Percentiles rank a stretch among this genome's conserved stretches.
Conservation (phyloP, 768 basidiomycete species). For the Termitomyces sp. region DNA sequence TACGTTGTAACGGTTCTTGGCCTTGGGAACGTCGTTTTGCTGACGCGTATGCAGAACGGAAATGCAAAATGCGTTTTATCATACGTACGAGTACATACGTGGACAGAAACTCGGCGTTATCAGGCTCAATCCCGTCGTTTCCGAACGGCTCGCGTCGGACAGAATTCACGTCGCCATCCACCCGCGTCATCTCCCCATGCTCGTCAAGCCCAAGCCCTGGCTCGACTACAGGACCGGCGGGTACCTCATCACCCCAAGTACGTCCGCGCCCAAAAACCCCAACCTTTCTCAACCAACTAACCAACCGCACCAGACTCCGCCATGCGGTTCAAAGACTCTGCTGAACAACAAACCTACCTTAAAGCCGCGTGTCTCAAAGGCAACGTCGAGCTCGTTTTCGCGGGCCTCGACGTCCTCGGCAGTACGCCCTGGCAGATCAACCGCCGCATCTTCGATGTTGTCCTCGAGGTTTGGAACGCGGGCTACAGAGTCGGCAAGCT, state of each 20-base stretch:
- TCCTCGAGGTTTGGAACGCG: conserved; percentile 80
- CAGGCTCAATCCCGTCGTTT: conserved; percentile 75
- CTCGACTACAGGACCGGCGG: conserved; percentile 69
- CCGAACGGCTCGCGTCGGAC: conserved; percentile 74
- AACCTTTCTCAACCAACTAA: too few relatives aligned
- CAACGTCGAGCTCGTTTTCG: conserved; percentile 79
- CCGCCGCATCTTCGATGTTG: conserved; percentile 65
- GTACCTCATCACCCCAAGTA: conserved; percentile 76
- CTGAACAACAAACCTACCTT: conserved; percentile 80
- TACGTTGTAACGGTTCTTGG: conserved; percentile 29
- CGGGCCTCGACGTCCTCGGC: conserved; percentile 86
- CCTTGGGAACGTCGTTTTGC: not conserved
- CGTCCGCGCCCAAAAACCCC: conserved; percentile 14
- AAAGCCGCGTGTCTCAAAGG: conserved; percentile 66
- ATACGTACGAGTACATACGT: conserved; percentile 89
- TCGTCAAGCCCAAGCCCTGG: conserved; percentile 90
- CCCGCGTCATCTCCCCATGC: conserved; percentile 94
- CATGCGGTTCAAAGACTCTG: conserved; percentile 91
- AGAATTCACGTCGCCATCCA: conserved; percentile 66
- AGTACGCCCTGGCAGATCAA: conserved; percentile 91
- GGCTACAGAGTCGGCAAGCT: conserved; percentile 81
- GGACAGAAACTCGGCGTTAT: conserved; percentile 93
- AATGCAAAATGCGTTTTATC: conserved; percentile 84
- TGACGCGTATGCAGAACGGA: conserved; percentile 45
- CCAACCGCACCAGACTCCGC: conserved; percentile 39